Evolutionary conservation across 2,329 filamentous ascomycete species (phyloP).

Genomic region (Phaeoacremonium minimum): DNA sequence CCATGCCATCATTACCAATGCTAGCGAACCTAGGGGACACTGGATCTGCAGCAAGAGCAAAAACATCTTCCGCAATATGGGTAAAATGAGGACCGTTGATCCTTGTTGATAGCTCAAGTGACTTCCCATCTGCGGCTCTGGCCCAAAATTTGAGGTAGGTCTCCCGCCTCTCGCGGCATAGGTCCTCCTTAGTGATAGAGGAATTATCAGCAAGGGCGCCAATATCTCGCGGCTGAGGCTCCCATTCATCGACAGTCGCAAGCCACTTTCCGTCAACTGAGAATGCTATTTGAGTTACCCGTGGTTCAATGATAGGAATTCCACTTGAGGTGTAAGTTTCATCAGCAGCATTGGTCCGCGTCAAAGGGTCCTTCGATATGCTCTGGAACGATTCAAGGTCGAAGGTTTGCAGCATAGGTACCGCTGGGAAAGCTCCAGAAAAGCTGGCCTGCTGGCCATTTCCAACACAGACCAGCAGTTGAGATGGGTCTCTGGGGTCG

Average conservation of each 20-base stretch:
- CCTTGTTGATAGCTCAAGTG: constrained; percentile 74
- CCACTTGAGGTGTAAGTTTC: constrained; percentile 71
- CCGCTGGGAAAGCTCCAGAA: constrained; percentile 43
- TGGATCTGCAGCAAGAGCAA: constrained; percentile 71
- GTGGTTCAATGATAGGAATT: constrained; percentile 69
- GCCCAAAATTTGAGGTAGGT: constrained; percentile 90
- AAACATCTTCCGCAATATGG: constrained; percentile 51
- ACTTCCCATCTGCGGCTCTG: constrained; percentile 49
- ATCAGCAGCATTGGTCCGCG: constrained; percentile 82
- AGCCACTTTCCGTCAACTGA: constrained; percentile 84
- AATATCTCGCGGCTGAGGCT: constrained; percentile 66
- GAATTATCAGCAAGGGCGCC: constrained; percentile 46
- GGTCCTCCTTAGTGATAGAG: constrained; percentile 31
- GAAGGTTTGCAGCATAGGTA: constrained; percentile 72
- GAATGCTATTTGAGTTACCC: constrained; percentile 69
- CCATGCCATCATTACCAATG: constrained; percentile 72
- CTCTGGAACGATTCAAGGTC: constrained; percentile 77
- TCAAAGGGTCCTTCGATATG: constrained; percentile 80
- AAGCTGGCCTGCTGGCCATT: constrained; percentile 53
- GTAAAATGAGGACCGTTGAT: constrained; percentile 78
- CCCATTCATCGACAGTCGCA: constrained; percentile 89
- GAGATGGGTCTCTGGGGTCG: constrained; percentile 58
- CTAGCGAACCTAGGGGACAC: constrained; percentile 72
- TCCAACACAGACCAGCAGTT: constrained; percentile 65
- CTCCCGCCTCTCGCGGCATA: constrained; percentile 56